Evolutionary conservation across 2,329 filamentous ascomycete genomes (phyloP), one percentile per base, ranked within the genome.

Genomic region (Penicillium polonicum): DNA sequence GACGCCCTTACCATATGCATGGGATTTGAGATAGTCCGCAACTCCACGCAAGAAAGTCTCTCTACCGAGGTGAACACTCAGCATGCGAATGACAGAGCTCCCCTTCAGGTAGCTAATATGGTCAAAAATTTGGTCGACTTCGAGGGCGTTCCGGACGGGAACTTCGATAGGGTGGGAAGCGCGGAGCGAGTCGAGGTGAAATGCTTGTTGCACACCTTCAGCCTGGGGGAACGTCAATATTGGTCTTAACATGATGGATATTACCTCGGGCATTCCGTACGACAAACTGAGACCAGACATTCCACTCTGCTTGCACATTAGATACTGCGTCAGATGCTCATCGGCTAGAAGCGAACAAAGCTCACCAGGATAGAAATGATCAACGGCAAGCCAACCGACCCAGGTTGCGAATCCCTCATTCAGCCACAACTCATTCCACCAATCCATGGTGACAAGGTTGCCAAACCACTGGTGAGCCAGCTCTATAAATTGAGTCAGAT

Each of bases 51-150:
- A 81, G 82, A 99, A 99, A 1, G 85, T 89, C 69, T 96, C 87
- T 52, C 89, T 87, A 15, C 92, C 92, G 19, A 99, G 85, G 74
- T 97, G 90, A 68, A 89, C 88, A 66, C 91, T 93, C 68, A 99
- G 79, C 94, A 99, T 99, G 70, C 94, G 89, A 70, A 99, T 94
- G 59, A 94, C 90, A 2, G 93, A 96, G 78, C 91, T 96, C 36
- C 94, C 94, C 80, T 99, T 97, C 61, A 95, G 82, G 73, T 97
- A 99, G 77, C 90, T 95, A 76, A 99, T 97, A 73, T 88, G 85
- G 74, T 99, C 94, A 71, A 99, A 99, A 64, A 97, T 96, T 75
- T 99, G 94, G 75, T 97, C 95, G 64, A 97, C 91, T 67, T 97
- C 94, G 12, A 97, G 84, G 31, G 92, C 94, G 73, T 97, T 92